Evolutionary conservation across 177 flowering plant species (phyloP).

Genomic region (Vitis hybrid): DNA sequence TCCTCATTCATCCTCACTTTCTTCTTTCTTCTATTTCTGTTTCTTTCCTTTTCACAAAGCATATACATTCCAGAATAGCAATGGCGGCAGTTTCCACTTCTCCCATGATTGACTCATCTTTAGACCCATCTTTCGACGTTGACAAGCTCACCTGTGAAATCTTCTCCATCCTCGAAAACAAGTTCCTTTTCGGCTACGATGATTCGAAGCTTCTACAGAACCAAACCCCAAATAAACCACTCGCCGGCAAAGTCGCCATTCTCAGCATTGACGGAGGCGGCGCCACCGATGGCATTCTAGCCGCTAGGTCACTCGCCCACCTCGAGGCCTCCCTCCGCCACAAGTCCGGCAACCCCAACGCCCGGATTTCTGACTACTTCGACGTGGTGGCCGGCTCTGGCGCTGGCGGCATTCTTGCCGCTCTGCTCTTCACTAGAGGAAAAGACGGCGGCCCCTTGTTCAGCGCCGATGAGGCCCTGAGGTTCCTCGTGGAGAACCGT

Average conservation of each 20-base stretch:
- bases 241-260: slow-evolving; percentile 47
- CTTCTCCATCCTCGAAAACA: slow-evolving; percentile 69
- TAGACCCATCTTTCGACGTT: slow-evolving; percentile 17
- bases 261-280: slow-evolving; percentile 60
- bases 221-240: background rate
- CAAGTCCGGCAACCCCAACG: slow-evolving; percentile 39
- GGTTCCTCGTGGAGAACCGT: slow-evolving; percentile 36
- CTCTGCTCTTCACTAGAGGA: slow-evolving; percentile 58
- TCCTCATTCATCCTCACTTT: too few relatives aligned
- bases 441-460: slow-evolving; percentile 42
- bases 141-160: slow-evolving; percentile 61
- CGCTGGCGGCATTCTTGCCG: slow-evolving; percentile 63
- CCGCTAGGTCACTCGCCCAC: slow-evolving; percentile 45
- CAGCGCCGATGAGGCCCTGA: slow-evolving; percentile 46
- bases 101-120: slow-evolving; percentile 15
- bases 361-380: slow-evolving; percentile 62
- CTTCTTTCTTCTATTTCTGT: too few relatives aligned
- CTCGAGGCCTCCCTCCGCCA: slow-evolving; percentile 40
- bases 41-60: too few relatives aligned
- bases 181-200: slow-evolving; percentile 61
- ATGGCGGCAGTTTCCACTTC: slow-evolving; percentile 25
- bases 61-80: background rate
- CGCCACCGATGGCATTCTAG: slow-evolving; percentile 48
- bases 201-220: slow-evolving; percentile 7
- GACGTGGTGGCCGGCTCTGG: slow-evolving; percentile 82